A percentile compares a stretch with the other conserved stretches of the same genome.
Conservation (phyloP, 768 basidiomycete species). For the Phanerochaete carnosa region DNA sequence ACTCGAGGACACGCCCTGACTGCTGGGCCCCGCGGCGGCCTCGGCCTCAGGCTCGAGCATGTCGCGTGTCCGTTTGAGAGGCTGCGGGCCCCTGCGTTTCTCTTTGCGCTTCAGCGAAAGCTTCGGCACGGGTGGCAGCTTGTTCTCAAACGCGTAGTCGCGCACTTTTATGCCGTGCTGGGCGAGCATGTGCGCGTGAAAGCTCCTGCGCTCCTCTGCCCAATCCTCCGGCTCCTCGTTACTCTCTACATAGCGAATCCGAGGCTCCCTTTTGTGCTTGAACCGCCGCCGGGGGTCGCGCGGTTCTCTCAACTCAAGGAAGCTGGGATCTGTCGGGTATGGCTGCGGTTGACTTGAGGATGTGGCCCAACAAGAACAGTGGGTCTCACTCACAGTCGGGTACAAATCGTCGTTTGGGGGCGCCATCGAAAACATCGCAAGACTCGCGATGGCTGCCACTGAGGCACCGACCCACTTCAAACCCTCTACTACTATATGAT, state of each 20-base stretch:
- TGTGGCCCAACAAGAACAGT: neutral
- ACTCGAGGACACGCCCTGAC: neutral
- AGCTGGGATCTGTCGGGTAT: neutral
- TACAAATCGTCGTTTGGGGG: neutral
- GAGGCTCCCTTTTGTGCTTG: neutral
- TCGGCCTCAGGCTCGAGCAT: neutral
- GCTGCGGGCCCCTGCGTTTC: constrained; percentile 39
- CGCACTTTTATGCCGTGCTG: constrained; percentile 40
- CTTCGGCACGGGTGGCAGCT: constrained; percentile 50
- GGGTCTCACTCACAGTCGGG: neutral
- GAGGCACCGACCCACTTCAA: neutral
- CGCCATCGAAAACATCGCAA: neutral
- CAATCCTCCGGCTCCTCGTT: neutral
- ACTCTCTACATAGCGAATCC: neutral
- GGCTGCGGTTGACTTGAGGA: neutral
- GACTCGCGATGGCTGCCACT: neutral
- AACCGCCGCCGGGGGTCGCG: neutral
- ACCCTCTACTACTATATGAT: neutral
- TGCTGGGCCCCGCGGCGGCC: neutral
- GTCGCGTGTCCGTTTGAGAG: constrained; percentile 32
- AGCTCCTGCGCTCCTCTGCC: neutral
- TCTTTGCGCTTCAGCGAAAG: neutral
- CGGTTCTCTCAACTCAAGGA: neutral
- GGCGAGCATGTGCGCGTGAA: constrained; percentile 16
- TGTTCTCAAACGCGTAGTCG: constrained; percentile 71